A percentile compares a stretch with the other conserved stretches of the same genome.
Conservation (phyloP, 2,329 filamentous ascomycete species). For the Sclerotinia sclerotiorum region DNA sequence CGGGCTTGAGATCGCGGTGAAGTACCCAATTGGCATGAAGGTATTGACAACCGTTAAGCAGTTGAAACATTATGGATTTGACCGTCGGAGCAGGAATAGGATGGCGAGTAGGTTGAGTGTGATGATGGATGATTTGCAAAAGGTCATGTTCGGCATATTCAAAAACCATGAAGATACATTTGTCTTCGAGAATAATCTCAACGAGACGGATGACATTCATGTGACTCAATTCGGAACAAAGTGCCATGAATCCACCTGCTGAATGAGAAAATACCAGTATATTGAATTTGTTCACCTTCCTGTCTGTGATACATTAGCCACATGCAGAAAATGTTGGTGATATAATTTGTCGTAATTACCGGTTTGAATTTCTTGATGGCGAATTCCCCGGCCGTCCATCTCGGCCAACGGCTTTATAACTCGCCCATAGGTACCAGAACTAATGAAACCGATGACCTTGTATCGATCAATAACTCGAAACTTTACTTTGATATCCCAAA, state of each 20-base stretch:
- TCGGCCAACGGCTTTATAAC: constrained; percentile 92
- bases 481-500: constrained; percentile 68
- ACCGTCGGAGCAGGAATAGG: constrained; percentile 86
- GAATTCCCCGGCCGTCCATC: constrained; percentile 77
- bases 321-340: not conserved
- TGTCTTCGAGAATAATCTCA: constrained; percentile 96
- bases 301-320: constrained; percentile 54
- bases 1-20: constrained; percentile 93
- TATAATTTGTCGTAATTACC: constrained; percentile 26
- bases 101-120: constrained; percentile 81
- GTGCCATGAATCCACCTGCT: constrained; percentile 93
- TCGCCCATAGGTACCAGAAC: constrained; percentile 93
- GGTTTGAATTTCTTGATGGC: constrained; percentile 88
- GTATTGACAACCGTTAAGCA: constrained; percentile 92
- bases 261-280: constrained; percentile 98
- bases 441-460: constrained; percentile 97
- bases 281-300: constrained; percentile 90
- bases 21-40: constrained; percentile 96
- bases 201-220: constrained; percentile 85
- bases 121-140: constrained; percentile 96
- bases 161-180: constrained; percentile 99
- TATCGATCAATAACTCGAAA: constrained; percentile 87
- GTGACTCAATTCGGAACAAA: constrained; percentile 89
- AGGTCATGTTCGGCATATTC: constrained; percentile 98
- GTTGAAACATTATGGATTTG: constrained; percentile 92